These are phyloP conservation scores for Cercophora scortea DNA, from an alignment of 495 filamentous ascomycete genomes.

Conservation along the genomic window DNA sequence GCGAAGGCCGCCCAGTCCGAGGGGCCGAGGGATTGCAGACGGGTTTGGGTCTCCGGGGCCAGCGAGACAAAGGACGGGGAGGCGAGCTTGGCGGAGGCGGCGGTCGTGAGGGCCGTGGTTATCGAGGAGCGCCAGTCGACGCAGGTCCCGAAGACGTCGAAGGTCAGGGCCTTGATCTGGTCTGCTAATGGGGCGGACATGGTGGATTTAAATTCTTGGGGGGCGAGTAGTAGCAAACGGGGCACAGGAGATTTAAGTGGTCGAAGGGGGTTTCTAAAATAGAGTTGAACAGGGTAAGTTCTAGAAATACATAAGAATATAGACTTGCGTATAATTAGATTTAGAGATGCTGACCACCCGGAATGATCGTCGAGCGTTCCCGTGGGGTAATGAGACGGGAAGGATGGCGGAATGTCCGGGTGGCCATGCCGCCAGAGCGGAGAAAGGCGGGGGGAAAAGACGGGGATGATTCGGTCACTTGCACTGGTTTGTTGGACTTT, in stretches of 20 bases:
- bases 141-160: conserved; percentile 67
- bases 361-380: no score
- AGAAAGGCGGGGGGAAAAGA: no score
- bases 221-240: no score
- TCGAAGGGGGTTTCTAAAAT: no score
- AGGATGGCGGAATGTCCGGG: no score
- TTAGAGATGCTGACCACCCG: neutral
- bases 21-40: conserved; percentile 41
- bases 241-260: no score
- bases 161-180: conserved; percentile 39
- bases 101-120: conserved; percentile 42
- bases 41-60: conserved; percentile 31
- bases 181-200: neutral
- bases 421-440: no score
- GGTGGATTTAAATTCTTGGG: neutral
- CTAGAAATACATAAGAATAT: no score
- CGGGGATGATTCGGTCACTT: no score
- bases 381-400: no score
- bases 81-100: conserved; percentile 32
- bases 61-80: conserved; percentile 28
- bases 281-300: no score
- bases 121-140: conserved; percentile 66
- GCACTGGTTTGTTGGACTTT: no score
- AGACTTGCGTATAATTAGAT: neutral
- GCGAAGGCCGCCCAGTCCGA: conserved; percentile 55